Conservation (phyloP, 176 grass and related monocot species). For the Hyparrhenia diplandra region DNA sequence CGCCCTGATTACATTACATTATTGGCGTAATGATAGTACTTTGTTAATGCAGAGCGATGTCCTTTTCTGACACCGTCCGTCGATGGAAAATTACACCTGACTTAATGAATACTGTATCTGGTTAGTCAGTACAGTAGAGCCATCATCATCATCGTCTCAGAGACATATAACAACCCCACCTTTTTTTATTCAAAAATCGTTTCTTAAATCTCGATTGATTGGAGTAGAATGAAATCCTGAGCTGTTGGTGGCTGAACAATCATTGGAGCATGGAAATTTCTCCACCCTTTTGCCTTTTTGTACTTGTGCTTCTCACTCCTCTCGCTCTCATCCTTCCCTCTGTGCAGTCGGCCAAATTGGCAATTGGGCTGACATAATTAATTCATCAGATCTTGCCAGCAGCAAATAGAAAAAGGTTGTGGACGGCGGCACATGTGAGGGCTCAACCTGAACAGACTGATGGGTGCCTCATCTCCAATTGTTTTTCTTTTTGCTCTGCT, state of each 20-base stretch:
- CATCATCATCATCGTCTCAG: slow-evolving; percentile 4
- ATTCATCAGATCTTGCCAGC: background rate
- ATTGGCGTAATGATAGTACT: slow-evolving; percentile 3
- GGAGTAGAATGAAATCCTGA: slow-evolving; percentile 19
- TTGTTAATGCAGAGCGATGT: slow-evolving; percentile 18
- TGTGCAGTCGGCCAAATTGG: slow-evolving; percentile 13
- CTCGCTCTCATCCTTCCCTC: background rate
- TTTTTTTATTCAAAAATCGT: background rate
- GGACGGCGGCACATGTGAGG: too few species aligned
- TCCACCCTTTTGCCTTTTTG: slow-evolving; percentile 18
- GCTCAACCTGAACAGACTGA: too few species aligned
- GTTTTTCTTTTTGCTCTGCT: too few species aligned
- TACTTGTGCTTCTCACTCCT: slow-evolving; percentile 10
- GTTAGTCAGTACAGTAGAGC: background rate
- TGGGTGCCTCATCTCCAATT: too few species aligned
- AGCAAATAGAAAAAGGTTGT: too few species aligned
- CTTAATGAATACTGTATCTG: slow-evolving; percentile 14
- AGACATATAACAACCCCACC: background rate
- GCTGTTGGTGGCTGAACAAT: slow-evolving; percentile 31
- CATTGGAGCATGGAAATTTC: slow-evolving; percentile 45
- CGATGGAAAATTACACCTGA: slow-evolving; percentile 4
- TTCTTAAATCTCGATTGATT: slow-evolving; percentile 16
- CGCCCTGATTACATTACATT: slow-evolving; percentile 10
- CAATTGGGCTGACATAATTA: background rate
- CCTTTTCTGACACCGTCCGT: slow-evolving; percentile 28